Evolutionary conservation across 225 moss, liverwort and hornwort species (phyloP), one percentile per base, ranked within the genome.

Genomic region (Physcomitrium patens): DNA sequence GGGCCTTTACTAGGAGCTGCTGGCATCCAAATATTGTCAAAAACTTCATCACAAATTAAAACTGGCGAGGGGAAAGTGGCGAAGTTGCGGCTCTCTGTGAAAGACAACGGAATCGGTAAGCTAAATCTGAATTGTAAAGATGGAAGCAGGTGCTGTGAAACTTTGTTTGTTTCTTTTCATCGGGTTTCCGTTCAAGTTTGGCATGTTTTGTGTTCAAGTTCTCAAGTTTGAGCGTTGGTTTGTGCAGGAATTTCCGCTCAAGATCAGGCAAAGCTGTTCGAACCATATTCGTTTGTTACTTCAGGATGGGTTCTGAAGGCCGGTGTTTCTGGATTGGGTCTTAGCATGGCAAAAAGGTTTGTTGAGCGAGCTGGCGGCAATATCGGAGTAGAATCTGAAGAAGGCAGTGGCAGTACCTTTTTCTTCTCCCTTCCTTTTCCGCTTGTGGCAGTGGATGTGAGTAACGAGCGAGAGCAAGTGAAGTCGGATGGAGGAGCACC

Each of bases 381-480:
- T 17, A 92, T 92, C 5, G 92, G 92, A 60, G 92, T 92, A 24
- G 84, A 92, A 53, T 92, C 92, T 1, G 81, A 84, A 42, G 92
- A 90, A 81, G 92, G 92, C 10, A 88, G 14, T 51, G 92, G 92
- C 0, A 92, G 92, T 51, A 92, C 75, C 9, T 92, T 92, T 17
- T 86, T 88, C 43, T 92, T 92, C 71, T 86, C 86, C 12, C 82
- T 92, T 31, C 92, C 92, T 8, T 92, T 92, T 44, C 92, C 92
- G 17, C 82, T 92, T 15, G 84, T 77, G 0, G 77, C 56, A 49
- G 80, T 84, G 65, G 81, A 86, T 48, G 22, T 54, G 0, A 65
- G 27, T 1, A 68, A 12, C 16, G 85, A 78, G 18, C 73, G 79
- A 42, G 89, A 91, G 13, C 75, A 81, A 27, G n/a, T 5, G 3